phyloP scores from a whole-genome alignment of 371 early-diverging fungal genomes.

The Dichotomocladium elegans region DNA sequence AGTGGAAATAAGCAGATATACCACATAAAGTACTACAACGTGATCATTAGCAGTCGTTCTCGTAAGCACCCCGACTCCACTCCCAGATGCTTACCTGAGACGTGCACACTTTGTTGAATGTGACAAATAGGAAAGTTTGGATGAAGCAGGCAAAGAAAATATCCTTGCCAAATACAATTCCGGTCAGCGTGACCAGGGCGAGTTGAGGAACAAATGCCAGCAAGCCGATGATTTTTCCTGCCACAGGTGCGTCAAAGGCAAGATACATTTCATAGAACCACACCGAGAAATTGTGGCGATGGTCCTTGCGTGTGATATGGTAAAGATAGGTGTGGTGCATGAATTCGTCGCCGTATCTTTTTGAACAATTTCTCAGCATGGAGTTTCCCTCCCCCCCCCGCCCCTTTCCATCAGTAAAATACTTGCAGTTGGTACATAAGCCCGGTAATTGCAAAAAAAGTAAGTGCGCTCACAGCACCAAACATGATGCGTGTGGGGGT shows the following conservation, averaged over 20 bases:
- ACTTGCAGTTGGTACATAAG: conserved; percentile 71
- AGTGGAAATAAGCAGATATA: conserved; percentile 90
- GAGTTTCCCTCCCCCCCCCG: too few species aligned
- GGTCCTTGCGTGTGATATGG: conserved; percentile 93
- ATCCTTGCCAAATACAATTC: conserved; percentile 74
- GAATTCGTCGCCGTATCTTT: conserved; percentile 82
- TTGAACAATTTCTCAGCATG: too few species aligned
- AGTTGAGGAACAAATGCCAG: conserved; percentile 79
- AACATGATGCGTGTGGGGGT: conserved; percentile 66
- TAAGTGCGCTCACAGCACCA: conserved; percentile 62
- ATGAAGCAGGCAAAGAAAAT: conserved; percentile 83
- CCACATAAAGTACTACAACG: conserved; percentile 94
- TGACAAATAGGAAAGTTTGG: conserved; percentile 95
- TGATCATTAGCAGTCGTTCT: not conserved
- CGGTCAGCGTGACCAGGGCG: conserved; percentile 52
- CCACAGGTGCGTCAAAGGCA: conserved; percentile 43
- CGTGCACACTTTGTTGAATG: conserved; percentile 95
- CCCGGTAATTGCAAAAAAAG: conserved; percentile 67
- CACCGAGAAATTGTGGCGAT: conserved; percentile 96
- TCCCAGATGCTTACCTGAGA: conserved; percentile 71
- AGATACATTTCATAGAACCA: conserved; percentile 95
- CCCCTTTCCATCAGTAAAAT: not conserved
- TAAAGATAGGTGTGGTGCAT: conserved; percentile 90
- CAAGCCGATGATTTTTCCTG: conserved; percentile 45
- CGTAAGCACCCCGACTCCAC: not conserved